Evolutionary conservation across 495 filamentous ascomycete genomes (phyloP).

Genomic region (Podospora bellae-mahoneyi): DNA sequence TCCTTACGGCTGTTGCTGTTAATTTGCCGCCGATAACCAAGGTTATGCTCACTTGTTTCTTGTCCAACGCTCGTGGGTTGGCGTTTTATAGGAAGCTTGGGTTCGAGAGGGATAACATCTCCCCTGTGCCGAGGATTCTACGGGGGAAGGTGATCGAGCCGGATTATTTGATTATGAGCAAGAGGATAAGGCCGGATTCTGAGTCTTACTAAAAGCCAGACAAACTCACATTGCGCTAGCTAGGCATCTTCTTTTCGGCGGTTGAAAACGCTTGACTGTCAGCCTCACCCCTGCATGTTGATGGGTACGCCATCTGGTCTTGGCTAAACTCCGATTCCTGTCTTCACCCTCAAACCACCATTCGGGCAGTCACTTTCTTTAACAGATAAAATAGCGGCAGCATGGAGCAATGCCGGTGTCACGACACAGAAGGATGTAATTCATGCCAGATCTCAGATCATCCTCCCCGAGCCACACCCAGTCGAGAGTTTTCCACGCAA

Average conservation of each 20-base stretch:
- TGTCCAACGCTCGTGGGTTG: slow-evolving; percentile 57
- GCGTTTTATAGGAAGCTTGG: slow-evolving; percentile 67
- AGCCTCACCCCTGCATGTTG: not conserved
- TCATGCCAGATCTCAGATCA: no score
- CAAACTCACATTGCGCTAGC: not conserved
- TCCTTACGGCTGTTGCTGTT: slow-evolving; percentile 40
- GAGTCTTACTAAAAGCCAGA: not conserved
- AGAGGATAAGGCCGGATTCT: slow-evolving; percentile 35
- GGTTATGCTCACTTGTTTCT: slow-evolving; percentile 82
- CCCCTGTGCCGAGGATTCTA: slow-evolving; percentile 58
- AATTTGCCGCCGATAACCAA: slow-evolving; percentile 58
- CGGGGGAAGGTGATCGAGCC: slow-evolving; percentile 61
- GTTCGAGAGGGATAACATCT: slow-evolving; percentile 64
- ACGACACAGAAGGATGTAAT: no score
- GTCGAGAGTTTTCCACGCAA: no score
- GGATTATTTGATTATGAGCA: slow-evolving; percentile 73
- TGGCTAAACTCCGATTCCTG: not conserved
- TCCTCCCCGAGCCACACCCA: no score
- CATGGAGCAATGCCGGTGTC: no score
- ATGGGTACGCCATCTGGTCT: not conserved
- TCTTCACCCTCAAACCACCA: not conserved
- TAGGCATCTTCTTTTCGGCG: not conserved
- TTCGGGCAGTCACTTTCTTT: no score
- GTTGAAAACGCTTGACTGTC: slow-evolving; percentile 3
- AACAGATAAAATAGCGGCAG: no score